Conservation (phyloP, 2,329 filamentous ascomycete species). For the Elsinoe fawcettii region DNA sequence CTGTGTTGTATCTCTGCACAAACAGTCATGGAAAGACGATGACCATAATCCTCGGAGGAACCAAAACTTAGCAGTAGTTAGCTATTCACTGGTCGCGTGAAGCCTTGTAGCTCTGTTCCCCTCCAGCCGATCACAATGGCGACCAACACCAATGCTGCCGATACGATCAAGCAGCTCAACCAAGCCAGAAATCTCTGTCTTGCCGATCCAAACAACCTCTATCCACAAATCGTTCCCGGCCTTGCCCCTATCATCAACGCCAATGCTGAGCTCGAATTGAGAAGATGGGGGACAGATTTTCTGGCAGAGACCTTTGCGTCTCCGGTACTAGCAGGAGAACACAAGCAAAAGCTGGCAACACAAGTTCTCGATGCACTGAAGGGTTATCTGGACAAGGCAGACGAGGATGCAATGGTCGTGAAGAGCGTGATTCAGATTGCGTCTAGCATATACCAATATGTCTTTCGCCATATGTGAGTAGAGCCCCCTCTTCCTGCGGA, state of each 20-base stretch:
- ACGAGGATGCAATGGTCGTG: slow-evolving; percentile 70
- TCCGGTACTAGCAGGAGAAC: slow-evolving; percentile 65
- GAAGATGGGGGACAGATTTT: slow-evolving; percentile 94
- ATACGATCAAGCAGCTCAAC: slow-evolving; percentile 81
- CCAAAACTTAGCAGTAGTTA: slow-evolving; percentile 8
- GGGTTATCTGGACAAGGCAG: slow-evolving; percentile 38
- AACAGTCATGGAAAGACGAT: background rate
- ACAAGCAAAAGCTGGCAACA: slow-evolving; percentile 73
- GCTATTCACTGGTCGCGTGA: slow-evolving; percentile 14
- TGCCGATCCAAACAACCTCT: slow-evolving; percentile 69
- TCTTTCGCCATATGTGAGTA: slow-evolving; percentile 91
- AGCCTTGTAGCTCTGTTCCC: slow-evolving; percentile 11
- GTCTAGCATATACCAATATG: slow-evolving; percentile 85
- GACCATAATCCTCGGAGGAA: background rate
- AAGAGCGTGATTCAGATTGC: slow-evolving; percentile 81
- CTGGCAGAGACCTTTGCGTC: slow-evolving; percentile 92
- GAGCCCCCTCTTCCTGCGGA: background rate
- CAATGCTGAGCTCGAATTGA: slow-evolving; percentile 66
- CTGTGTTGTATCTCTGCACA: too few relatives aligned
- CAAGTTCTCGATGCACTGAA: slow-evolving; percentile 68
- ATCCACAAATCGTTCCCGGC: slow-evolving; percentile 82
- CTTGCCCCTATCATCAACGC: slow-evolving; percentile 86
- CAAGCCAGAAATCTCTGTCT: slow-evolving; percentile 85
- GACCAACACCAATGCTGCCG: slow-evolving; percentile 34
- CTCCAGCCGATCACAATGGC: slow-evolving; percentile 23